phyloP scores from a whole-genome alignment of 2,329 filamentous ascomycete genomes.

The Xylariaceae sp. region DNA sequence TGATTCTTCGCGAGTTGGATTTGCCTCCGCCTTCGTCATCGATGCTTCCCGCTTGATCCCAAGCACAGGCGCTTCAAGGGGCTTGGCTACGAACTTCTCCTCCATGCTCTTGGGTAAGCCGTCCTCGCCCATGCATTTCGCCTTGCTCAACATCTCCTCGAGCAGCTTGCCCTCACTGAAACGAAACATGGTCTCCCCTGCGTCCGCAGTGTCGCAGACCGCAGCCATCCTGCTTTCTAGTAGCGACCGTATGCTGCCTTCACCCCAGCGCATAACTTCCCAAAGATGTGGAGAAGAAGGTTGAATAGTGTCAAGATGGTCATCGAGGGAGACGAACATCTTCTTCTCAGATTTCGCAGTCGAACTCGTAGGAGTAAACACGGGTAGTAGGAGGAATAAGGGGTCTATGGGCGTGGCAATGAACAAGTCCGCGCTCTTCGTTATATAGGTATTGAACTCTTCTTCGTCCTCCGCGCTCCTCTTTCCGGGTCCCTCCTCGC shows the following conservation, averaged over 20 bases:
- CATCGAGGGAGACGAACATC: conserved; percentile 64
- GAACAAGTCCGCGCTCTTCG: conserved; percentile 69
- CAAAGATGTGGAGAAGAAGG: conserved; percentile 53
- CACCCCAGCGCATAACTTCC: conserved; percentile 47
- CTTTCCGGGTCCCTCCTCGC: conserved; percentile 11
- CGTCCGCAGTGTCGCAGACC: conserved; percentile 81
- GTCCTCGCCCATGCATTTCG: conserved; percentile 59
- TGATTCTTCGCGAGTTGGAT: conserved; percentile 10
- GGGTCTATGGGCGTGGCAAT: conserved; percentile 81
- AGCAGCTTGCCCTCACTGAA: conserved; percentile 70
- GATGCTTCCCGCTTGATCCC: conserved; percentile 51
- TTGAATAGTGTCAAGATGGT: conserved; percentile 63
- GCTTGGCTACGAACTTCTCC: conserved; percentile 73
- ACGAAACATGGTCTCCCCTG: conserved; percentile 81
- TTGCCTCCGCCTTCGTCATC: conserved; percentile 21
- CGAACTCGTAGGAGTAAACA: conserved; percentile 41
- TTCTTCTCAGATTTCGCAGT: conserved; percentile 42
- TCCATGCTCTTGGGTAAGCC: conserved; percentile 83
- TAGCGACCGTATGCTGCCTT: conserved; percentile 39
- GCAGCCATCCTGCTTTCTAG: conserved; percentile 63
- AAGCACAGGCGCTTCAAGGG: conserved; percentile 71
- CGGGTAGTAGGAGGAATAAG: conserved; percentile 76
- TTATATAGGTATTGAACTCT: conserved; percentile 38
- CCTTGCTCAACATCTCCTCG: conserved; percentile 64
- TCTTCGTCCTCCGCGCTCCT: conserved; percentile 14